A percentile compares a stretch with the other conserved stretches of the same genome.
Conservation (phyloP, 2,329 filamentous ascomycete genomes). For the Trichoderma guizhouense region DNA sequence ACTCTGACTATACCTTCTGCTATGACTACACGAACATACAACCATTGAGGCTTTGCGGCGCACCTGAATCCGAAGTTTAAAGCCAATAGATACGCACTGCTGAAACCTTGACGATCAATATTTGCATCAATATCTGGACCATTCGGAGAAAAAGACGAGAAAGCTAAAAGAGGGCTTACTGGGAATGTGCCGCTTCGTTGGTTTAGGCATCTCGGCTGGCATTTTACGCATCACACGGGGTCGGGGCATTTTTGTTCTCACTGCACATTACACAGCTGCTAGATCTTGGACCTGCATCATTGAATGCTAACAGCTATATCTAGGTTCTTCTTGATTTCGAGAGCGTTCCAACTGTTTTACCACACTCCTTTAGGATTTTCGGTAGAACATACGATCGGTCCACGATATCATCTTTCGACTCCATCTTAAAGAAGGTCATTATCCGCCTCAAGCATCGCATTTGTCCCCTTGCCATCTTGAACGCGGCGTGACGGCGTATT, state of each 20-base stretch:
- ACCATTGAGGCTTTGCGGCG: not conserved
- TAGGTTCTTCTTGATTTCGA: constrained; percentile 43
- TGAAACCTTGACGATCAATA: not conserved
- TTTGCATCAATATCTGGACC: not conserved
- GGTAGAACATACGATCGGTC: constrained; percentile 36
- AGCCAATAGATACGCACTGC: not conserved
- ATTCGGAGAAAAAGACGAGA: not conserved
- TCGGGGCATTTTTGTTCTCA: not conserved
- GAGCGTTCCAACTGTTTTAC: constrained; percentile 39
- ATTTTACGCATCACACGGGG: not conserved
- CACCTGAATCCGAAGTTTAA: not conserved
- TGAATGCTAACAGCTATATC: constrained; percentile 25
- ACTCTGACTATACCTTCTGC: not conserved
- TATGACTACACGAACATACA: not conserved
- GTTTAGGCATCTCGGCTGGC: not conserved
- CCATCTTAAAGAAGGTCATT: constrained; percentile 25
- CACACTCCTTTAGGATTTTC: constrained; percentile 41
- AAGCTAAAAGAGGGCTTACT: not conserved
- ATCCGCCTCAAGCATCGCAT: constrained; percentile 19
- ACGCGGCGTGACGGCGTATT: constrained; percentile 41
- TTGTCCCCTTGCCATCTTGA: constrained; percentile 30
- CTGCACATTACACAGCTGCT: not conserved
- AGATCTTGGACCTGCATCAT: not conserved
- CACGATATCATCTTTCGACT: constrained; percentile 28
- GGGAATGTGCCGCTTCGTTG: not conserved